Evolutionary conservation across 106 monocot species (phyloP), one percentile per base, ranked within the genome.

Genomic region (Phalaenopsis equestris): DNA sequence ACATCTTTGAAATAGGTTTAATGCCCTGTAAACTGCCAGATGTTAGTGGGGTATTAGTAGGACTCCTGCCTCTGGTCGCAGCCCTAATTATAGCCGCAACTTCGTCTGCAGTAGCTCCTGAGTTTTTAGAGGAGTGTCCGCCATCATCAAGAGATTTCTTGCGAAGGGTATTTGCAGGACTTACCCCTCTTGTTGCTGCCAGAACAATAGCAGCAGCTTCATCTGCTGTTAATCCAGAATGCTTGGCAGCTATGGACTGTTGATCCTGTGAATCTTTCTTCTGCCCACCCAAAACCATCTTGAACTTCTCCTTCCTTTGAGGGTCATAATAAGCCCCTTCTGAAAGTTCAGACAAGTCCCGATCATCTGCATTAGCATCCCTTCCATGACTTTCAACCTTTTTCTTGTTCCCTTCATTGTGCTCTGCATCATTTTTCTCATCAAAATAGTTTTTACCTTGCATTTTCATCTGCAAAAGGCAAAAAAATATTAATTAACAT

Each of bases 201-300:
- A 87, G 78, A 41, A 96, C 93, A 68, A 96, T 90, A 18, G 90
- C 93, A 52, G 93, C 91, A 68, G 90, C 94, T 82, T 87, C 92
- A 81, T 97, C 90, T 14, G 89, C 78, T 65, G 81, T 94, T 11
- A 88, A 82, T 81, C 86, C 90, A 65, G 81, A 57, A 43, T 78
- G 80, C 74, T 67, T 77, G 61, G 79, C 14, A 11, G 46, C 67
- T 42, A 39, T 70, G 70, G 84, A 36, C 21, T 77, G 80, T 45
- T 82, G 86, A 49, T 86, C 85, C 41, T 72, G 61, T 5, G 82
- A 23, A 75, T 92, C 90, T 84, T 91, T 91, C 70, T 87, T 93
- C 18, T 78, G 41, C 42, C 80, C 84, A 68, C 90, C 87, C 67
- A 97, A 82, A 42, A 86, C 76, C 94, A 96, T 93, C 79, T 89